These are phyloP conservation scores for Peronospora tabacina DNA, from an alignment of 352 stramenopile genomes.

Conservation along the genomic window DNA sequence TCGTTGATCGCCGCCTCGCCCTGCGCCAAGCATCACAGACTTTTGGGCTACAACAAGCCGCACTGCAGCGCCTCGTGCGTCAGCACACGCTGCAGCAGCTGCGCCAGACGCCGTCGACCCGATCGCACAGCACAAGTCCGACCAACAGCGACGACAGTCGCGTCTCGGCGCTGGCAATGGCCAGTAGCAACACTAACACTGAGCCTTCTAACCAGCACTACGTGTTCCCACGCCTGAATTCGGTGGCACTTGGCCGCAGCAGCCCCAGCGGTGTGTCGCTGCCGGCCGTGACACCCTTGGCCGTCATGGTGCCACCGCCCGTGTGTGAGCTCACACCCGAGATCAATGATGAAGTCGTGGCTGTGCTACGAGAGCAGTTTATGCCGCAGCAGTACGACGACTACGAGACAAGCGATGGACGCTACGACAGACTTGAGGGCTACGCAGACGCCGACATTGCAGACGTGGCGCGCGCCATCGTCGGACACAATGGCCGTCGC, in stretches of 20 bases:
- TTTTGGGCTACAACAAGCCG: constrained; percentile 59
- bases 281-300: constrained; percentile 6
- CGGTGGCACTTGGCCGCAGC: constrained; percentile 14
- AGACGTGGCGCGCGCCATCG: constrained; percentile 54
- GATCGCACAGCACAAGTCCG: background rate
- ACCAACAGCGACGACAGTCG: constrained; percentile 8
- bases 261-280: constrained; percentile 8
- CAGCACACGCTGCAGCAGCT: constrained; percentile 18
- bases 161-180: constrained; percentile 1
- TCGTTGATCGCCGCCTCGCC: constrained; percentile 57
- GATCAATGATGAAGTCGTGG: constrained; percentile 44
- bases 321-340: constrained; percentile 35
- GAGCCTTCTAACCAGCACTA: constrained; percentile 10
- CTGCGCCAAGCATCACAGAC: constrained; percentile 47
- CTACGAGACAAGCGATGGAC: constrained; percentile 13
- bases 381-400: constrained; percentile 33
- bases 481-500: constrained; percentile 32
- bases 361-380: constrained; percentile 46
- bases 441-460: constrained; percentile 45
- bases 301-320: constrained; percentile 2
- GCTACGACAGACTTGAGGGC: constrained; percentile 25
- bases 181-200: constrained; percentile 2
- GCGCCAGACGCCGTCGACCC: constrained; percentile 1
- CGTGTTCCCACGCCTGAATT: constrained; percentile 26
- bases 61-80: constrained; percentile 54